Evolutionary conservation across 1,139 yeast species (phyloP), one percentile per base, ranked within the genome.

Genomic region (Groenewaldozyma auringiensis): DNA sequence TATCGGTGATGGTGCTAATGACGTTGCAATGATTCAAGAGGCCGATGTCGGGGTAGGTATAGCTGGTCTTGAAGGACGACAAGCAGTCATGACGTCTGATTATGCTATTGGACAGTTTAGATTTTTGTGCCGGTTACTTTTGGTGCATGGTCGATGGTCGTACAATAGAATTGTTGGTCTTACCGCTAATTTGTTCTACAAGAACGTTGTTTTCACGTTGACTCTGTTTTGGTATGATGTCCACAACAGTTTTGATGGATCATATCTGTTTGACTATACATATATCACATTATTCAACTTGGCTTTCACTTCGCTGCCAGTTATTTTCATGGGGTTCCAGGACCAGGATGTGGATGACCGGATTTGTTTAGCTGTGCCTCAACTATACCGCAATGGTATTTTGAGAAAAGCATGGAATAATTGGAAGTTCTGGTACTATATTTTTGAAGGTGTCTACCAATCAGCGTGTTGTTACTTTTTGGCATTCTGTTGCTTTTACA

Each of bases 21-120:
- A 92, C 68, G 98, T 92, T 53, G 94, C 97, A 3, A 92, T 92
- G 98, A 92, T 92, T 54, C 97, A 92, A 64, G 89, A 95, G 29
- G 98, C 98, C 1, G 95, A 94, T 68, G 92, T 94, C 37, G 98
- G 98, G 54, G 94, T 92, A 41, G 98, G 98, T 67, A 89, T 92
- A 58, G 95, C 95, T 41, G 98, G 98, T 64, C 94, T 87, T 67
- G 98, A 92, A 72, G 98, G 98, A 56, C 75, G 97, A 47, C 97
- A 92, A 64, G 98, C 98, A n/a, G 97, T 84, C 14, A 92, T 92
- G 98, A 84, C 95, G 8, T 84, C 96, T 0, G 98, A 92, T 71
- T 92, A 88, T 66, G 98, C 96, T 3, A 71, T 92, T 63, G 98
- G 96, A 11, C 98, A 92, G 65, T 92, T 92, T 68, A 73, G 96